Percentiles rank a stretch among this genome's conserved stretches.
Evolutionary conservation across 257 asterid species (phyloP).

Genomic region (Rhazya stricta): DNA sequence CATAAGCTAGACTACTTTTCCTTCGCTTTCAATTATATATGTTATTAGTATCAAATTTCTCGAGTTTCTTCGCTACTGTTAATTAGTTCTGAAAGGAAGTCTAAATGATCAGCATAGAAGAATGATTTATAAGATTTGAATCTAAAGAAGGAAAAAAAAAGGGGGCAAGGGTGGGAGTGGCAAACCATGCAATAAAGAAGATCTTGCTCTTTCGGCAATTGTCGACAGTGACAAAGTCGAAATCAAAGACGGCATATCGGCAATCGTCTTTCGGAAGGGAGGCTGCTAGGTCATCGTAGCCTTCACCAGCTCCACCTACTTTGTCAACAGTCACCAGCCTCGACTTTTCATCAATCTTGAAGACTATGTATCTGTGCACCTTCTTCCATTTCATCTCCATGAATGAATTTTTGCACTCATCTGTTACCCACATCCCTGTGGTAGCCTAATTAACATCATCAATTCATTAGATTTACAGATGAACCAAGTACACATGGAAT

Average conservation of each 20-base stretch:
- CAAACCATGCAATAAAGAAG: constrained; percentile 90
- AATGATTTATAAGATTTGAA: background rate
- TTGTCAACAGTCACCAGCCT: constrained; percentile 67
- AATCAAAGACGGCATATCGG: constrained; percentile 83
- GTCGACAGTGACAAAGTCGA: constrained; percentile 81
- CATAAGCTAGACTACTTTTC: no score
- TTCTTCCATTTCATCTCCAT: constrained; percentile 96
- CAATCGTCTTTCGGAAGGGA: constrained; percentile 83
- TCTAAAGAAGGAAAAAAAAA: background rate
- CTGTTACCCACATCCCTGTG: constrained; percentile 85
- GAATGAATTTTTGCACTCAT: constrained; percentile 79
- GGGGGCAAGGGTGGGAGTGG: background rate
- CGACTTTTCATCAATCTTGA: constrained; percentile 73
- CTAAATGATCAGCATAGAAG: background rate
- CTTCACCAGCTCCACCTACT: constrained; percentile 66
- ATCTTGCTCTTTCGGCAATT: constrained; percentile 92
- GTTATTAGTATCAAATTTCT: no score
- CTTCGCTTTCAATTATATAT: no score
- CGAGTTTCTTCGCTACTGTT: background rate
- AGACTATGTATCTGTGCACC: constrained; percentile 69
- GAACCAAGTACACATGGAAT: background rate
- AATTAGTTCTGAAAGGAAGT: no score
- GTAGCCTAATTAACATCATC: constrained; percentile 41
- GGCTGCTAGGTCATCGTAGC: constrained; percentile 67
- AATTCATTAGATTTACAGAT: background rate